Evolutionary conservation across 176 grass and related monocot species (phyloP).

Genomic region (Cenchrus americanus): DNA sequence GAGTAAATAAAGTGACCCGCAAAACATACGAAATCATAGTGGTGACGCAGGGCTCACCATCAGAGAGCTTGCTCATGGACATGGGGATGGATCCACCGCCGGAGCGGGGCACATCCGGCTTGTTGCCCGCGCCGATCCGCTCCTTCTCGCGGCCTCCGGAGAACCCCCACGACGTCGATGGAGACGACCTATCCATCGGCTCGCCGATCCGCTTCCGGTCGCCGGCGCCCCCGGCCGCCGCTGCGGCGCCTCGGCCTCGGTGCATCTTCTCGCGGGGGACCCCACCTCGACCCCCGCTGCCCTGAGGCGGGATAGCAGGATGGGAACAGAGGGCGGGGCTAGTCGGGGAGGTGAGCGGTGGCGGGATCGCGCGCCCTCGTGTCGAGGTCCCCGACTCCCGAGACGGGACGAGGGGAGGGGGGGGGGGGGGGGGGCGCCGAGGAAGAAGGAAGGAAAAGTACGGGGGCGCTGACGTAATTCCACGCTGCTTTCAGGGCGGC

Average conservation of each 20-base stretch:
- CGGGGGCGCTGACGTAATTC: constrained; percentile 4
- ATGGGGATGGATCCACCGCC: constrained; percentile 46
- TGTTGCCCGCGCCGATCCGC: constrained; percentile 53
- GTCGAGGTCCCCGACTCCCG: background rate
- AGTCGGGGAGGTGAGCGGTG: constrained; percentile 4
- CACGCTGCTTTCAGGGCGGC: background rate
- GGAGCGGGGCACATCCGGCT: constrained; percentile 49
- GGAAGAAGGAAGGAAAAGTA: background rate
- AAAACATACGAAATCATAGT: constrained; percentile 1
- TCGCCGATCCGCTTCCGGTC: constrained; percentile 69
- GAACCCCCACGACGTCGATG: constrained; percentile 55
- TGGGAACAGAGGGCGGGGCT: background rate
- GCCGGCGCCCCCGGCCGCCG: constrained; percentile 28
- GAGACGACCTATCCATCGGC: constrained; percentile 60
- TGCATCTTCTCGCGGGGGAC: constrained; percentile 41
- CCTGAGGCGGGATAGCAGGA: background rate
- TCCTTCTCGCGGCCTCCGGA: constrained; percentile 52
- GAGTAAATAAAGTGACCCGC: background rate
- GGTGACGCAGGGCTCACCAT: constrained; percentile 46
- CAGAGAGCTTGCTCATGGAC: constrained; percentile 54
- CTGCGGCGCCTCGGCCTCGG: constrained; percentile 42
- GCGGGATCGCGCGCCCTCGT: constrained; percentile 17
- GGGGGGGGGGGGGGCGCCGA: background rate
- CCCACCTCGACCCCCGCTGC: constrained; percentile 14
- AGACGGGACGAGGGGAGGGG: background rate